Base-by-base conservation (phyloP, 805 yeast species). In the Teunomyces pallodes region DNA sequence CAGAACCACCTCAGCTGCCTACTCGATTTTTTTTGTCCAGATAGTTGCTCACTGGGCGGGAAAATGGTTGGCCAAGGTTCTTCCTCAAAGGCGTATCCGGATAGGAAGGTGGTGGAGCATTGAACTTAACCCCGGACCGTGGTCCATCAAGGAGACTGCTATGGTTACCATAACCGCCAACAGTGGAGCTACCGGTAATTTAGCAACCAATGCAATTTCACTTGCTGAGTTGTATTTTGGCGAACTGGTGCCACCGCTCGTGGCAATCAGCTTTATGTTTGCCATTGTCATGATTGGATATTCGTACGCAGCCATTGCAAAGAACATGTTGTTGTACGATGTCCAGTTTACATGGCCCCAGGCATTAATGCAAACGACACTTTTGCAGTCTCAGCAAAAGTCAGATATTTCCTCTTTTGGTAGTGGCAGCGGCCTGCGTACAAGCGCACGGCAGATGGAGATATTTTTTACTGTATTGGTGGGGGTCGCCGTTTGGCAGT, bases 91-190 rank as follows among this genome's bases (percentile, higher is more conserved):
- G 45, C 48, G 43, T 10, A 48, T 69, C 6, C 45, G 44, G 10
- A 9, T 55, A 4, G 36, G 61, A 5, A 54, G 59, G 8, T 45
- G 57, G 5, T 54, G 58, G 43, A 50, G 52, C 28, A 69, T 76
- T 52, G 64, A 65, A 46, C 54, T 76, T 44, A 79, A 79, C 49
- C 83, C 84, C 0, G 79, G 81, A 2, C 82, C 83, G 0, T 79
- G 82, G 82, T 63, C 80, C 4, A 71, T 79, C 38, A 78, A 79
- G 49, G 83, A 79, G 54, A 71, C 82, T 7, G 75, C 79, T 30
- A 48, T 83, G 66, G 70, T 80, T 32, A 75, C 81, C 7, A 65
- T 77, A 28, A 73, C 82, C 1, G 82, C 82, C 2, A 77, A 76
- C 26, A 70, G 77, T 31, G 76, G 81, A 14, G 76, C 86, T 49